phyloP scores from a whole-genome alignment of 2,329 filamentous ascomycete genomes.

The Arthrobotrys iridis region DNA sequence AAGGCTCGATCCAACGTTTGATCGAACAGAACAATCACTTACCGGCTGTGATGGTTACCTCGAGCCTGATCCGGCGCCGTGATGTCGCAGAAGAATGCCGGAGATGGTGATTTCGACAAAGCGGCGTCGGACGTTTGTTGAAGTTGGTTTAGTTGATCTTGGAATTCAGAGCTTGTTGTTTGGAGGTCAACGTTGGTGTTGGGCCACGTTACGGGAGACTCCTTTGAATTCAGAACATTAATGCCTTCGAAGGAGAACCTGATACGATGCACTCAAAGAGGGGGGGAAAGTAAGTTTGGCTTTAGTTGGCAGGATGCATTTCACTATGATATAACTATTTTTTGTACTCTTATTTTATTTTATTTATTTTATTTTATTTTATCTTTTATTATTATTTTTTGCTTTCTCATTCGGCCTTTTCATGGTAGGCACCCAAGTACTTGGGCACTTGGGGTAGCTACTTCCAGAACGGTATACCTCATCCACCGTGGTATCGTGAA shows the following conservation, averaged over 20 bases:
- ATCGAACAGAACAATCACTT: neutral
- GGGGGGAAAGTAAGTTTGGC: too few species aligned
- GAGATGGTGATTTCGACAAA: conserved; percentile 15
- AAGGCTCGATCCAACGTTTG: neutral
- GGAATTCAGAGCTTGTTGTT: too few species aligned
- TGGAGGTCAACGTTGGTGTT: too few species aligned
- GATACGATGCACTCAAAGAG: too few species aligned
- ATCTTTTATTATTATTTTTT: too few species aligned
- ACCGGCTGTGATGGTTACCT: neutral
- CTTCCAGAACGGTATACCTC: neutral
- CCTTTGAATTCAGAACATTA: neutral
- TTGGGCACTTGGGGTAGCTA: conserved; percentile 19
- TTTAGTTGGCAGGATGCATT: conserved; percentile 14
- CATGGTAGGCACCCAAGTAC: too few species aligned
- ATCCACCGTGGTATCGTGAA: conserved; percentile 14
- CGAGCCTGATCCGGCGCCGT: conserved; percentile 14
- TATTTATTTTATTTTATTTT: too few species aligned
- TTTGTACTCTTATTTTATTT: too few species aligned
- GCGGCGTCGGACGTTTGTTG: neutral
- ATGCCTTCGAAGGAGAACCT: neutral
- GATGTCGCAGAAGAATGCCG: conserved; percentile 25
- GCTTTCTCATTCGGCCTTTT: too few species aligned
- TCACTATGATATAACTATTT: too few species aligned
- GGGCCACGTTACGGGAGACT: too few species aligned
- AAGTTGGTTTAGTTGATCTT: neutral